Evolutionary conservation across 2,329 filamentous ascomycete genomes (phyloP).

Genomic region (Trichoderma endophyticum): DNA sequence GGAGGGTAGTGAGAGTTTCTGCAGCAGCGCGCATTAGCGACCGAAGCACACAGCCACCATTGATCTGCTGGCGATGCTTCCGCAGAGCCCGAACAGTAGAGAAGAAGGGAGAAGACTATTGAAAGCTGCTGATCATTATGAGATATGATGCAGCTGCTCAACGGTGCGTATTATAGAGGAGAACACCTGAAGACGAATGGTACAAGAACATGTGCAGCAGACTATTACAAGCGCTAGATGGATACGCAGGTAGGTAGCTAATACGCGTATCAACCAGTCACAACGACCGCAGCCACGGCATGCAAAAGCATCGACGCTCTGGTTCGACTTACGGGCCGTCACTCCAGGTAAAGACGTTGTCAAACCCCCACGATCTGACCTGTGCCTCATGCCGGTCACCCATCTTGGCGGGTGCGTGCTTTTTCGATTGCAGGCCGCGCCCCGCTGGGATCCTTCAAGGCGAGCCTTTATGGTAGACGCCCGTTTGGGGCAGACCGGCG

Average conservation of each 20-base stretch:
- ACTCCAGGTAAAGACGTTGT: constrained; percentile 68
- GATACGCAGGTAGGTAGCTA: not conserved
- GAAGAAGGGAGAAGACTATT: not conserved
- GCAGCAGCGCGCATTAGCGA: constrained; percentile 16
- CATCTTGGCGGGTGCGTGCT: constrained; percentile 25
- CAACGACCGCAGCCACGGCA: not conserved
- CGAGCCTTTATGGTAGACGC: not conserved
- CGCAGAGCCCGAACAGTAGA: not conserved
- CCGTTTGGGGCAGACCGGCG: not conserved
- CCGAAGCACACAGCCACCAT: not conserved
- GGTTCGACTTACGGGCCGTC: constrained; percentile 57
- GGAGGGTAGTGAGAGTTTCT: constrained; percentile 67
- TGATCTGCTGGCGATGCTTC: not conserved
- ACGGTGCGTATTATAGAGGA: not conserved
- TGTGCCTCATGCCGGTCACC: constrained; percentile 47
- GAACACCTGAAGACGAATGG: not conserved
- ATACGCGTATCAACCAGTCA: not conserved
- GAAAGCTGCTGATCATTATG: not conserved
- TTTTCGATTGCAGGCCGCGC: constrained; percentile 1
- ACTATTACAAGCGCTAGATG: not conserved
- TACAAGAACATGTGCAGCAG: not conserved
- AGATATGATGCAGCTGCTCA: not conserved
- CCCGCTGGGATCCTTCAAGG: constrained; percentile 7
- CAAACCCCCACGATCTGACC: constrained; percentile 68
- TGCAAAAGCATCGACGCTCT: not conserved